These are phyloP conservation scores for Heracleum sosnowskyi DNA, from an alignment of 129 eudicot genomes.

Conservation along the genomic window DNA sequence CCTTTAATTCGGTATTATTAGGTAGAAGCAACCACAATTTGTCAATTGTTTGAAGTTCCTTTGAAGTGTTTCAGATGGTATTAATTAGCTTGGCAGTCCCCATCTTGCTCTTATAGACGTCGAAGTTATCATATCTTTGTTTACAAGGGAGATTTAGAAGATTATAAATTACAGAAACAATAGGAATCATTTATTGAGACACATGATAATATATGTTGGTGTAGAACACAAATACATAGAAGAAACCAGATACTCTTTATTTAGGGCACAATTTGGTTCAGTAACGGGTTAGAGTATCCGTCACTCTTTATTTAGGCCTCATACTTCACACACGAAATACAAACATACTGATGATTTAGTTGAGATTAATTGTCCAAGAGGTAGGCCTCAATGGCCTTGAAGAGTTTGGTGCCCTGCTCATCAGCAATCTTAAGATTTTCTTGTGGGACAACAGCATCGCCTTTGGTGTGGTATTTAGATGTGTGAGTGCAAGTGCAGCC, in stretches of 20 bases:
- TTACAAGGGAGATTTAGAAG: no score
- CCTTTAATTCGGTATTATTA: no score
- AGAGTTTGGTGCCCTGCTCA: background rate
- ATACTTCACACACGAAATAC: background rate
- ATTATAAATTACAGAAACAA: no score
- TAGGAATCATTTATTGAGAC: background rate
- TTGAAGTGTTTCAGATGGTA: no score
- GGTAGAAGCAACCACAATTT: no score
- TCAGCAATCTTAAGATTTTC: background rate
- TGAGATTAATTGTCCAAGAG: background rate
- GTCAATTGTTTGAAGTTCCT: no score
- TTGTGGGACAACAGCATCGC: background rate
- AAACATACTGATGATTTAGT: background rate
- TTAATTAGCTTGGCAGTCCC: no score
- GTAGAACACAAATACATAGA: background rate
- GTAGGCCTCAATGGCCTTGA: slow-evolving; percentile 5
- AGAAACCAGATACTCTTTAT: background rate
- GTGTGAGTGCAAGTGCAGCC: background rate
- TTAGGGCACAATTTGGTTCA: background rate
- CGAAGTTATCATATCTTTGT: no score
- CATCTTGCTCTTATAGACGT: no score
- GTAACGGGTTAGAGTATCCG: background rate
- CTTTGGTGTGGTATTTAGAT: background rate
- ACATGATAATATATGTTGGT: background rate
- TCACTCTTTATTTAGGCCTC: background rate